These are phyloP conservation scores for Phytophthora crassamura DNA, from an alignment of 352 stramenopile genomes.

Conservation along the genomic window DNA sequence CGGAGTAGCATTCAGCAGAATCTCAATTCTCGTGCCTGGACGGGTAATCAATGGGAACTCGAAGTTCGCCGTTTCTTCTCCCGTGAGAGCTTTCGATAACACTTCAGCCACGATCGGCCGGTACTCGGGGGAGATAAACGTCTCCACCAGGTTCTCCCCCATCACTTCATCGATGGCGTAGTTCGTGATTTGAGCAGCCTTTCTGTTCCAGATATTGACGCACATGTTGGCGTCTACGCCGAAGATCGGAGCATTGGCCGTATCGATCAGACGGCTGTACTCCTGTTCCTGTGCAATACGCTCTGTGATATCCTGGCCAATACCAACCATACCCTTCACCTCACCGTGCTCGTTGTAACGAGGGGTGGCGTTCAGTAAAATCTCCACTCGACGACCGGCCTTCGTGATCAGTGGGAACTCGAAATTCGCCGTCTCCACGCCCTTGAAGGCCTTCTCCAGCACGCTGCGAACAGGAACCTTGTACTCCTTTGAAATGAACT, in stretches of 20 bases:
- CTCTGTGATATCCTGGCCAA: conserved; percentile 76
- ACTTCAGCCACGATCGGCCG: conserved; percentile 78
- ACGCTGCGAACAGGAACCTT: conserved; percentile 37
- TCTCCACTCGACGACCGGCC: conserved; percentile 51
- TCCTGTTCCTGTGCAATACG: conserved; percentile 71
- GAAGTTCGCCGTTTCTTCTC: conserved; percentile 68
- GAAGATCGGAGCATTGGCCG: conserved; percentile 73
- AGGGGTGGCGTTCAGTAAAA: conserved; percentile 63
- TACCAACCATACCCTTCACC: conserved; percentile 81
- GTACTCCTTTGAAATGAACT: conserved; percentile 51
- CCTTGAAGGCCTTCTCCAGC: conserved; percentile 49
- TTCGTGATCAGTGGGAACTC: conserved; percentile 77
- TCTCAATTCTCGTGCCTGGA: conserved; percentile 53
- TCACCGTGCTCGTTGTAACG: conserved; percentile 67
- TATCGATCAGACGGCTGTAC: conserved; percentile 87
- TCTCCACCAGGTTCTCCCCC: conserved; percentile 85
- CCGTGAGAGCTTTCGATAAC: conserved; percentile 72
- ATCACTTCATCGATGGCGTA: conserved; percentile 88
- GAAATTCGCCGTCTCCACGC: conserved; percentile 54
- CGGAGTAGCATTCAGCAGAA: conserved; percentile 51
- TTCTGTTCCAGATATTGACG: conserved; percentile 92
- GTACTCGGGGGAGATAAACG: conserved; percentile 87
- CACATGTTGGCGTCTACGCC: conserved; percentile 66
- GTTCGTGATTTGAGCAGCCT: conserved; percentile 90
- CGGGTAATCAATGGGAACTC: conserved; percentile 75